phyloP scores from a whole-genome alignment of 768 basidiomycete genomes.

The Rhizopogon vinicolor region DNA sequence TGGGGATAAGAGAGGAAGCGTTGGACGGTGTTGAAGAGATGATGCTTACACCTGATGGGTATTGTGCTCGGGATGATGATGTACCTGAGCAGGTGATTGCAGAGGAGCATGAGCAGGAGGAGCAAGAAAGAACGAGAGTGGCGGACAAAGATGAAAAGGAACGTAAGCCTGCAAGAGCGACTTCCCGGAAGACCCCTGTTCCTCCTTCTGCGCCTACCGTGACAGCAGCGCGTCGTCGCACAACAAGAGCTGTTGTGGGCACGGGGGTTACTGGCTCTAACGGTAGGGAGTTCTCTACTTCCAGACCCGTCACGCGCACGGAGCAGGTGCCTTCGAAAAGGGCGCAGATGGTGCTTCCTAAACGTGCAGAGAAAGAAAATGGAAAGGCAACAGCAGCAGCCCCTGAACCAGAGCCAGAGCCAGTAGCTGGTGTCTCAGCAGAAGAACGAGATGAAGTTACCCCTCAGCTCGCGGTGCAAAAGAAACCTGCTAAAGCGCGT shows the following conservation, averaged over 20 bases:
- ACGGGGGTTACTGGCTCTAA: neutral
- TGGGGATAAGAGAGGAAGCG: conserved; percentile 21
- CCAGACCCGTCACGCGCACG: neutral
- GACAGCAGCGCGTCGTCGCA: conserved; percentile 17
- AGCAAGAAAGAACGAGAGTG: neutral
- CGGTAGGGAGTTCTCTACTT: neutral
- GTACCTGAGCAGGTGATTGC: conserved; percentile 1
- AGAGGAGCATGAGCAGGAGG: conserved; percentile 5
- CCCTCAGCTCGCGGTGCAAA: neutral
- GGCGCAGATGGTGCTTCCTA: conserved; percentile 1
- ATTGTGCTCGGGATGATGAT: conserved; percentile 10
- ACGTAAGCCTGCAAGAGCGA: neutral
- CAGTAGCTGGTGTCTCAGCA: neutral
- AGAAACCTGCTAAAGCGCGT: neutral
- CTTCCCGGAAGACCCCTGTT: neutral
- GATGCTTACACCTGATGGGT: conserved; percentile 25
- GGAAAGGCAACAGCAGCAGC: neutral
- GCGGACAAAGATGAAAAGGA: conserved; percentile 7
- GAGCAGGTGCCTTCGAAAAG: conserved; percentile 1
- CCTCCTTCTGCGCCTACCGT: neutral
- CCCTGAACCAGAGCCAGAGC: neutral
- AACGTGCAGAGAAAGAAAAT: conserved; percentile 5
- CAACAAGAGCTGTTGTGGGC: conserved; percentile 14
- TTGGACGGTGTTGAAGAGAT: conserved; percentile 27
- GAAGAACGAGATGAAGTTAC: neutral